These are phyloP conservation scores for Echria macrotheca DNA, from an alignment of 495 filamentous ascomycete species.

Conservation along the genomic window DNA sequence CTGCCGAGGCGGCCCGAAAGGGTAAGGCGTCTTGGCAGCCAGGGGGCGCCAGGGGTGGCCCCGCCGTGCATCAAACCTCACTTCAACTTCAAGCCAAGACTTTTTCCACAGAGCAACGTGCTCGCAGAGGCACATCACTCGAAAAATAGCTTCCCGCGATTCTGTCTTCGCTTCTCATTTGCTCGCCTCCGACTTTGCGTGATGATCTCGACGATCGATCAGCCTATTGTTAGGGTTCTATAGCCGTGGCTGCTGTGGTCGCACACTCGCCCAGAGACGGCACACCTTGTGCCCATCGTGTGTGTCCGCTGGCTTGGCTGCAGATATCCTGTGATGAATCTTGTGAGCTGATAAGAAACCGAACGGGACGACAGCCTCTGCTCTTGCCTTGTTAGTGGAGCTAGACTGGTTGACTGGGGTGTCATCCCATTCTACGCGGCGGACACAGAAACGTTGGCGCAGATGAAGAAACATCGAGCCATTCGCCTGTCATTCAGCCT, in stretches of 20 bases:
- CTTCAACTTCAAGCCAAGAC: neutral
- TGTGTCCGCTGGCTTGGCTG: too few relatives aligned
- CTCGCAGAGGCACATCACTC: neutral
- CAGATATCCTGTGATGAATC: too few relatives aligned
- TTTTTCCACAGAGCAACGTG: neutral
- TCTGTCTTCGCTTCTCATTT: neutral
- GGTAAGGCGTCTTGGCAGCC: constrained; percentile 5
- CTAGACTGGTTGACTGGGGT: too few relatives aligned
- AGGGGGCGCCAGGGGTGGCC: constrained; percentile 12
- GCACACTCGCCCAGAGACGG: too few relatives aligned
- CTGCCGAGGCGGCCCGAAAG: constrained; percentile 6
- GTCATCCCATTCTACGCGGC: too few relatives aligned
- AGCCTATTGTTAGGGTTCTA: constrained; percentile 15
- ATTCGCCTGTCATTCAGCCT: too few relatives aligned
- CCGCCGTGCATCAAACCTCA: constrained; percentile 16
- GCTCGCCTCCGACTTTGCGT: neutral
- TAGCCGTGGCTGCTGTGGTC: neutral
- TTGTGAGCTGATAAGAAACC: too few relatives aligned
- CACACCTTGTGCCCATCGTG: too few relatives aligned
- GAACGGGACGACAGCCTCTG: too few relatives aligned
- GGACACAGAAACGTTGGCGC: too few relatives aligned
- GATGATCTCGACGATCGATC: constrained; percentile 17
- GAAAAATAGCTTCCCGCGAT: neutral
- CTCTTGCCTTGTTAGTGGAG: too few relatives aligned
- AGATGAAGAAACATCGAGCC: too few relatives aligned